Percentiles rank a stretch among this genome's conserved stretches.
These are phyloP conservation scores for Lipomyces mesembrius DNA, from an alignment of 805 yeast genomes.

Conservation along the genomic window DNA sequence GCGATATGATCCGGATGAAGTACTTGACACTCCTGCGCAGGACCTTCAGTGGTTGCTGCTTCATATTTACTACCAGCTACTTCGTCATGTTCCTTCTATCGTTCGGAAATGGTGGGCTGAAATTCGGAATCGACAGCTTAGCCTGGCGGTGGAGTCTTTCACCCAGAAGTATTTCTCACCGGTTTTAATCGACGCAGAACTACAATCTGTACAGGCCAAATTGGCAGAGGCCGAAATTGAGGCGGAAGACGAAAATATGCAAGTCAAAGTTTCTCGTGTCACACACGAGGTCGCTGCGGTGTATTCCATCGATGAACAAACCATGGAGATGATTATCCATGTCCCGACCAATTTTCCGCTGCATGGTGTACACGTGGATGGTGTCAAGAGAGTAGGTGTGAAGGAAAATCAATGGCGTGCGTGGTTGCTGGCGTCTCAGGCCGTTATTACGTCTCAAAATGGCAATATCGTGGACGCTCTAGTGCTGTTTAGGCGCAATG, in stretches of 20 bases:
- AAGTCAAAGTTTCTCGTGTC: constrained; percentile 63
- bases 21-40: constrained; percentile 37
- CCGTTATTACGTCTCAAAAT: constrained; percentile 66
- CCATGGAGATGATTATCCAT: constrained; percentile 73
- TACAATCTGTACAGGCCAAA: constrained; percentile 55
- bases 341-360: constrained; percentile 82
- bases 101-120: constrained; percentile 72
- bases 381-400: constrained; percentile 81
- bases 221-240: constrained; percentile 42
- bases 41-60: constrained; percentile 52
- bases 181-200: constrained; percentile 59
- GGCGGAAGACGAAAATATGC: constrained; percentile 49
- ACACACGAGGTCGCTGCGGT: constrained; percentile 71
- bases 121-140: constrained; percentile 68
- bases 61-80: constrained; percentile 57
- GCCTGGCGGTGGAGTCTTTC: constrained; percentile 63
- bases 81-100: constrained; percentile 59
- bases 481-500: constrained; percentile 71
- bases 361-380: constrained; percentile 71
- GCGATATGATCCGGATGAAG: constrained; percentile 34
- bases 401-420: constrained; percentile 92
- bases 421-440: constrained; percentile 90
- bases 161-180: constrained; percentile 69
- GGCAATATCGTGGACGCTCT: constrained; percentile 64
- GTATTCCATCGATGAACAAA: constrained; percentile 84